phyloP scores from a whole-genome alignment of 257 asterid species.

The Nicotiana attenuata region DNA sequence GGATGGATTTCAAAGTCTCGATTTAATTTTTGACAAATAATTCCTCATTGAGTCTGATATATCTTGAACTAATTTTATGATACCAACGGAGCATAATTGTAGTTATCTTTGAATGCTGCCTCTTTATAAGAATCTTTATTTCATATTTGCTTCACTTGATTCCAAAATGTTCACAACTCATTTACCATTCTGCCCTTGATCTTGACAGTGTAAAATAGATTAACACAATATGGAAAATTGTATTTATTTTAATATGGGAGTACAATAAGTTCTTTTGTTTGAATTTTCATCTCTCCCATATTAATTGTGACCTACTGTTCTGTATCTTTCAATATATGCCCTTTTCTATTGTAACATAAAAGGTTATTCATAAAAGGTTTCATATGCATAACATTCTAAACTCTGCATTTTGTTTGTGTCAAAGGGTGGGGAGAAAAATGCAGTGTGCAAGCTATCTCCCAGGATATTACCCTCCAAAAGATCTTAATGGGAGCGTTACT shows the following conservation, averaged over 20 bases:
- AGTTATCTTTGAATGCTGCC: background rate
- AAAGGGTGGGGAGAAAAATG: slow-evolving; percentile 28
- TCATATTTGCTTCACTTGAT: background rate
- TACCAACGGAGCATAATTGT: background rate
- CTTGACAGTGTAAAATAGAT: background rate
- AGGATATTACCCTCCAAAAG: slow-evolving; percentile 31
- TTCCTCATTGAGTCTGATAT: background rate
- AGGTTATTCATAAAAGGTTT: background rate
- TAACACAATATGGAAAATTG: background rate
- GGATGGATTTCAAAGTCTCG: background rate
- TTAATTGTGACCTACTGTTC: background rate
- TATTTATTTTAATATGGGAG: background rate
- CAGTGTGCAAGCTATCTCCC: slow-evolving; percentile 44
- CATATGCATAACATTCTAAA: background rate
- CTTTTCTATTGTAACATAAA: background rate
- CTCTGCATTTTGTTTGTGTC: background rate
- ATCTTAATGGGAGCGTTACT: slow-evolving; percentile 34
- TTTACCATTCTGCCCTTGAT: background rate
- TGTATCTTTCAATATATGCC: background rate
- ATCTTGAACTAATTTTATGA: background rate
- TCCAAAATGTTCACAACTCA: background rate
- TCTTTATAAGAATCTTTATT: background rate
- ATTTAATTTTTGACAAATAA: background rate
- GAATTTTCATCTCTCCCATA: background rate
- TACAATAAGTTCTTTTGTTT: background rate